Percentiles rank a stretch among this genome's conserved stretches.
Evolutionary conservation across 257 asterid genomes (phyloP).

Genomic region (Nicotiana obtusifolia): DNA sequence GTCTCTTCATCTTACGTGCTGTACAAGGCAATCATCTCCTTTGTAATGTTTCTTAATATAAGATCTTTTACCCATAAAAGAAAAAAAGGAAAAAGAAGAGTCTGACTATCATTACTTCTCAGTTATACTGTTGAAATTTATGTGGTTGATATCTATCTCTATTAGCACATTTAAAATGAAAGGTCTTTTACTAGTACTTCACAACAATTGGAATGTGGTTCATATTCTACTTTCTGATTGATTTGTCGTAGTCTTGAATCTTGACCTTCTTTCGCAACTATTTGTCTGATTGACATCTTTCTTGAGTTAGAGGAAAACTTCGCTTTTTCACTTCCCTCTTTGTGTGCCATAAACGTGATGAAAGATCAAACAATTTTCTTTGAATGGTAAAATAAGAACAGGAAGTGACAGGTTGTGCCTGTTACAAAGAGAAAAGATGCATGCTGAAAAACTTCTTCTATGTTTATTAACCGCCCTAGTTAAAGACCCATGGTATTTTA

Average conservation of each 20-base stretch:
- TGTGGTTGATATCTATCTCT: background rate
- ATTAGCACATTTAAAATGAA: background rate
- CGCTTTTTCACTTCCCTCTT: background rate
- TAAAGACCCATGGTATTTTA: background rate
- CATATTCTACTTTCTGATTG: too few species aligned
- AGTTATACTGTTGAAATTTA: too few species aligned
- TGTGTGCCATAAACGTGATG: background rate
- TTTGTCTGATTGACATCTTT: background rate
- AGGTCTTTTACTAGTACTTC: background rate
- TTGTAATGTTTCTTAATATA: background rate
- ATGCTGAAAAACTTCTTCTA: background rate
- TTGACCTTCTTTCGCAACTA: background rate
- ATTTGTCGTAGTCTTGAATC: background rate
- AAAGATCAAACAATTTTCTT: background rate
- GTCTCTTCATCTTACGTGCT: background rate
- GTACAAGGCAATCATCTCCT: background rate
- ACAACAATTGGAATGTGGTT: background rate
- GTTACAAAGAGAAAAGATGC: background rate
- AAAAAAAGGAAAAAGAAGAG: background rate
- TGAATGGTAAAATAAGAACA: background rate
- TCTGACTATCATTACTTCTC: background rate
- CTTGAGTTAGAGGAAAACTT: background rate
- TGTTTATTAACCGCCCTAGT: background rate
- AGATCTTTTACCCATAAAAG: background rate
- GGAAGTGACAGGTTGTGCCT: background rate